A percentile compares a stretch with the other conserved stretches of the same genome.
Evolutionary conservation across 768 basidiomycete species (phyloP).

Genomic region (Lentinula edodes): DNA sequence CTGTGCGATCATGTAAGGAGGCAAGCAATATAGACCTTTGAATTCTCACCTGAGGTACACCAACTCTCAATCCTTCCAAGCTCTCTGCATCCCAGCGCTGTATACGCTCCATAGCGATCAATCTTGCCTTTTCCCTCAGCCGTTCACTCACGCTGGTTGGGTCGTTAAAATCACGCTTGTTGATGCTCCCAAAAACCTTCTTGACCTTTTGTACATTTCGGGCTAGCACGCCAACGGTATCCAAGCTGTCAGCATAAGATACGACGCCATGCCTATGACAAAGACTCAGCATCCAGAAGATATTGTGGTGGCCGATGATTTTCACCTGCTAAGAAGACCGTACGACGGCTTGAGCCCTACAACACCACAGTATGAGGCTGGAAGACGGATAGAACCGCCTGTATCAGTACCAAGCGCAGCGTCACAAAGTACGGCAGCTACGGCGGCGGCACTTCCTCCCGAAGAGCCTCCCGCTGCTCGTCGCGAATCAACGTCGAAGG

Average conservation of each 20-base stretch:
- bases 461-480: conserved; percentile 90
- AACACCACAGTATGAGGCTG: conserved; percentile 91
- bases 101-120: neutral
- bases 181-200: conserved; percentile 51
- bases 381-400: conserved; percentile 89
- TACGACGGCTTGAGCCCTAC: conserved; percentile 95
- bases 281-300: neutral
- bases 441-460: conserved; percentile 92
- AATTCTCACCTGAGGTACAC: conserved; percentile 59
- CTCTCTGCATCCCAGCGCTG: conserved; percentile 11
- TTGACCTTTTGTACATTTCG: conserved; percentile 42
- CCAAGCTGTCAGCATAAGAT: conserved; percentile 90
- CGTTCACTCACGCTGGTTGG: conserved; percentile 56
- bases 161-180: conserved; percentile 62
- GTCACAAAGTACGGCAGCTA: conserved; percentile 77
- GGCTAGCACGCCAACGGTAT: conserved; percentile 86
- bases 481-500: conserved; percentile 40
- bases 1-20: conserved; percentile 17
- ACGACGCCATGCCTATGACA: conserved; percentile 76
- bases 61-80: conserved; percentile 58
- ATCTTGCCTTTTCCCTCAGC: neutral
- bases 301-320: neutral
- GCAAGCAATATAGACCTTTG: neutral
- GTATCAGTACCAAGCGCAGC: conserved; percentile 92
- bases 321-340: conserved; percentile 79